Evolutionary conservation across 225 moss, liverwort and hornwort genomes (phyloP), one percentile per base, ranked within the genome.

Genomic region (Rhytidiadelphus loreus): DNA sequence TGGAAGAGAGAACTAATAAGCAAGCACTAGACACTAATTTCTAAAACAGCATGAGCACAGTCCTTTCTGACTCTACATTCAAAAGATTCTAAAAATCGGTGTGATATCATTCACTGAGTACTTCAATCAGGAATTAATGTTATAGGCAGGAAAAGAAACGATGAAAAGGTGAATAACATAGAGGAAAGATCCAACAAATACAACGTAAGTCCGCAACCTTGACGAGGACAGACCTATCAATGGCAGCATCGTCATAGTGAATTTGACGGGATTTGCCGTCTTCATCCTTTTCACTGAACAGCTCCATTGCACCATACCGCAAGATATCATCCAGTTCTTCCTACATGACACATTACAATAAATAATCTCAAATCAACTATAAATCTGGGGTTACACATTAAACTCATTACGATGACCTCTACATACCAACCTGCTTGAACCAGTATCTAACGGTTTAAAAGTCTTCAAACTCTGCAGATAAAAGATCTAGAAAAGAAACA

Each of bases 321-420:
- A 99, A 87, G 63, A 99, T 96, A 86, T 99, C 98, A 91, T 99
- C 98, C 82, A 99, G 88, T 89, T 99, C 98, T 92, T 99, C 98
- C 96, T 98, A 85, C 77, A 89, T 9, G 62, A 65, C 69, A 85
- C 46, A 75, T 68, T 26, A 44, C 68, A 70, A 80, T 12, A 75
- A 89, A 66, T 72, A 88, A 60, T 79, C 43, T 78, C 71, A 65
- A 82, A 62, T 78, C 50, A 76, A 60, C 28, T 63, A 56, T 61
- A 52, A 41, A 71, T 35, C 41, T 22, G 8, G 57, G 29, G 6
- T 73, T 44, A 63, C 41, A 63, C 13, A 20, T 50, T 60, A 8
- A 83, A 52, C 20, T 66, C 61, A 44, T 69, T 81, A 21, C 20
- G 62, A 87, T 35, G 57, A 69, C 60, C 44, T 52, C n/a, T 57